Evolutionary conservation across 306 rosid genomes (phyloP).

Genomic region (Trifolium subterraneum): DNA sequence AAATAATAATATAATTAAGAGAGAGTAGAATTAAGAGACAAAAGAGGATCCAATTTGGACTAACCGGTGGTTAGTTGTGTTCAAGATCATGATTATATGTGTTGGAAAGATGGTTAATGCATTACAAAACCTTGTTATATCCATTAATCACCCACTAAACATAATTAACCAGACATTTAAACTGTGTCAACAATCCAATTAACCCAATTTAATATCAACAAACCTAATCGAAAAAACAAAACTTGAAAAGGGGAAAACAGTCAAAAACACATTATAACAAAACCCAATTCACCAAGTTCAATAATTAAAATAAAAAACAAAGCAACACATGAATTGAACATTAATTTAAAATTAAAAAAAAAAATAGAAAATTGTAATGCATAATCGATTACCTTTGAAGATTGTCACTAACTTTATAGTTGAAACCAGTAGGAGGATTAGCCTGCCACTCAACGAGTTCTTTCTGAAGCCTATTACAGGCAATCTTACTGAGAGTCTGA

Average conservation of each 20-base stretch:
- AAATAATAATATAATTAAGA: too few species aligned
- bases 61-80: not conserved
- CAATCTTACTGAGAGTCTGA: conserved; percentile 95
- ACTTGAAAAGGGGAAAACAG: not conserved
- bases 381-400: conserved; percentile 70
- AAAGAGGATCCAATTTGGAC: too few species aligned
- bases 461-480: conserved; percentile 98
- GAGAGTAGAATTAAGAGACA: too few species aligned
- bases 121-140: not conserved
- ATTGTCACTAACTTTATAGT: conserved; percentile 93
- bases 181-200: not conserved
- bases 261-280: not conserved
- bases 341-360: not conserved
- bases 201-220: not conserved
- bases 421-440: conserved; percentile 92
- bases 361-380: not conserved
- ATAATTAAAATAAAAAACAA: not conserved
- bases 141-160: not conserved
- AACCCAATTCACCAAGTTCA: conserved; percentile 8
- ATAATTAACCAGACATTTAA: not conserved
- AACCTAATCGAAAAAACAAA: conserved; percentile 15
- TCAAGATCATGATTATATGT: not conserved
- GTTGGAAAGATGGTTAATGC: not conserved
- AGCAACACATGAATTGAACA: not conserved
- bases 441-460: conserved; percentile 98